Evolutionary conservation across 441 rosid species (phyloP).

Genomic region (Capsella rubella): DNA sequence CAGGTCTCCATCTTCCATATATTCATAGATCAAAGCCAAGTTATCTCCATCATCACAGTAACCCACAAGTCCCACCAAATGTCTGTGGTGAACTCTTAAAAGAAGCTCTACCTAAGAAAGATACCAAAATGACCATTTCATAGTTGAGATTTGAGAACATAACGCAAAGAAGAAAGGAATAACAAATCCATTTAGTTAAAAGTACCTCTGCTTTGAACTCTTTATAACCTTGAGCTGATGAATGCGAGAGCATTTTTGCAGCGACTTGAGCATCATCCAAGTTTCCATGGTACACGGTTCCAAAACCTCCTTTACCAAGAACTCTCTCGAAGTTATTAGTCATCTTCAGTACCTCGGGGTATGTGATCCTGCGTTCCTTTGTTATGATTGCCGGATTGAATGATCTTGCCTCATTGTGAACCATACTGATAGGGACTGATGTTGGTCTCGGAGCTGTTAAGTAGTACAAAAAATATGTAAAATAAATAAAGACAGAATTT

Average conservation of each 20-base stretch:
- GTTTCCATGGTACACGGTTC: conserved; percentile 52
- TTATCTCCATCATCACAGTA: conserved; percentile 55
- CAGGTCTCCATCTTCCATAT: conserved; percentile 59
- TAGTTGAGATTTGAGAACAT: neutral
- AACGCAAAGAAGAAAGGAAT: too few species aligned
- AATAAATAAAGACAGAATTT: neutral
- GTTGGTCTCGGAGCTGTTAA: conserved; percentile 20
- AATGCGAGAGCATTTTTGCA: conserved; percentile 55
- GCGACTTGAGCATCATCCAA: conserved; percentile 47
- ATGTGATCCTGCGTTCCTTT: conserved; percentile 39
- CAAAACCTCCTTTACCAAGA: conserved; percentile 52
- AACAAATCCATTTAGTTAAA: neutral
- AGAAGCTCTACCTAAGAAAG: conserved; percentile 47
- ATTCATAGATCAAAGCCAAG: conserved; percentile 57
- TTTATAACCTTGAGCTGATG: conserved; percentile 58
- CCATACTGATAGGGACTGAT: neutral
- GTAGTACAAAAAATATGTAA: neutral
- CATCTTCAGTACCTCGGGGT: conserved; percentile 43
- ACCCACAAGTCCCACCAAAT: conserved; percentile 53
- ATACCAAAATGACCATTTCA: neutral
- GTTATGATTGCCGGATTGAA: conserved; percentile 28
- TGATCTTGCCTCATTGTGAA: conserved; percentile 10
- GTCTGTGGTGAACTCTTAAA: conserved; percentile 51
- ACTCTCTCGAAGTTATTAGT: conserved; percentile 47
- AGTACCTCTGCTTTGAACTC: conserved; percentile 53